These are phyloP conservation scores for Porogramme epimiltina DNA, from an alignment of 1,284 basidiomycete genomes.

Conservation along the genomic window DNA sequence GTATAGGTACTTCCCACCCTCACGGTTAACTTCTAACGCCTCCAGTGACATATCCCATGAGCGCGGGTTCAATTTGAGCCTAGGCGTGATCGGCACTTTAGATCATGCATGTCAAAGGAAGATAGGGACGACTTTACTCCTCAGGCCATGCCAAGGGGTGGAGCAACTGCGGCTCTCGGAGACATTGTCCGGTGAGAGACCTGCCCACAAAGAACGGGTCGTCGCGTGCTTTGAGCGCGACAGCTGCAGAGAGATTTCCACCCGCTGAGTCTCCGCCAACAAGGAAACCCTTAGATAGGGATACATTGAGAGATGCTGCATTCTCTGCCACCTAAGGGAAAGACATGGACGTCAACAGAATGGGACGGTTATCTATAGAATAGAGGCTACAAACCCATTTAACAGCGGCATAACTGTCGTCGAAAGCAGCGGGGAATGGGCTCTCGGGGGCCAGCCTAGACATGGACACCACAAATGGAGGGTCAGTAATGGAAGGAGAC, in stretches of 20 bases:
- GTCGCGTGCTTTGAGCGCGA: constrained; percentile 23
- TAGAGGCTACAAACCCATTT: constrained; percentile 21
- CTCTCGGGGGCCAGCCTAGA: constrained; percentile 19
- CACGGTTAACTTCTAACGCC: neutral
- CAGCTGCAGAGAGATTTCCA: constrained; percentile 21
- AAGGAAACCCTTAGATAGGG: constrained; percentile 22
- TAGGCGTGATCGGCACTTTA: neutral
- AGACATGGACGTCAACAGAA: no score
- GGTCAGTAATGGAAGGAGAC: no score
- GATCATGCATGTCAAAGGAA: no score
- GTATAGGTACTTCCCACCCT: neutral
- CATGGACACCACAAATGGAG: neutral
- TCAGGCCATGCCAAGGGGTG: neutral
- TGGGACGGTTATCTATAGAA: neutral
- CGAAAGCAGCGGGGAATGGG: constrained; percentile 16
- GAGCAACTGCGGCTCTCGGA: constrained; percentile 1
- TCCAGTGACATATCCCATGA: neutral
- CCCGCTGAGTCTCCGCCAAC: constrained; percentile 30
- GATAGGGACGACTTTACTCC: neutral
- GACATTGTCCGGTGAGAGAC: constrained; percentile 14
- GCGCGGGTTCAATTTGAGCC: neutral
- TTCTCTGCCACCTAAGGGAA: constrained; percentile 5
- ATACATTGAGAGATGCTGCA: constrained; percentile 4
- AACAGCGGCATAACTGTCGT: constrained; percentile 22
- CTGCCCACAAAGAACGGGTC: constrained; percentile 22